These are phyloP conservation scores for Austroboletus niveus DNA, from an alignment of 1,284 basidiomycete genomes.

Conservation along the genomic window DNA sequence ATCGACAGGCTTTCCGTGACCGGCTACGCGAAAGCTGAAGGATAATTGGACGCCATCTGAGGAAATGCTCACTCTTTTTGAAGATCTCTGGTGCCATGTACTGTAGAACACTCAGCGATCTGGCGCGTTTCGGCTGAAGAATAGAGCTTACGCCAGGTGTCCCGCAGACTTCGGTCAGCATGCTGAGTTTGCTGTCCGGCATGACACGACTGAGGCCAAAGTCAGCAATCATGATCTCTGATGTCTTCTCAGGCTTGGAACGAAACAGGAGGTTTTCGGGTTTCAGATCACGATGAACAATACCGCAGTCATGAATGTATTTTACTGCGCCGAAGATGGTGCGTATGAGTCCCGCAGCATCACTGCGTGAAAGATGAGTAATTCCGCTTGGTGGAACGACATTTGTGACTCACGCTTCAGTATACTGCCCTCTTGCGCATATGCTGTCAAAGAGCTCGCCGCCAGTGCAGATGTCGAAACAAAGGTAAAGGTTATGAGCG, in stretches of 20 bases:
- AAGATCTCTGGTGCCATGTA: conserved; percentile 99
- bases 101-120: conserved; percentile 33
- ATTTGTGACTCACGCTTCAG: conserved; percentile 69
- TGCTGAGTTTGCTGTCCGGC: conserved; percentile 85
- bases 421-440: conserved; percentile 96
- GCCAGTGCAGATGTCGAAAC: conserved; percentile 96
- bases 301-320: conserved; percentile 90
- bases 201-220: conserved; percentile 91
- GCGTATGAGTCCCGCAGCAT: conserved; percentile 87
- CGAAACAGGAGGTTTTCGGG: conserved; percentile 98
- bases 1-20: conserved; percentile 95
- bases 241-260: conserved; percentile 79
- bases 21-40: conserved; percentile 47
- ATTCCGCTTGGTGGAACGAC: conserved; percentile 2
- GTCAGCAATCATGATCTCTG: conserved; percentile 96
- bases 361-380: conserved; percentile 44
- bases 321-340: conserved; percentile 87
- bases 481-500: conserved; percentile 91
- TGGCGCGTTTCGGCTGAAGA: not conserved
- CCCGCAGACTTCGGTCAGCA: conserved; percentile 94
- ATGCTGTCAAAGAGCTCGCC: conserved; percentile 98
- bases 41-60: not conserved
- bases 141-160: conserved; percentile 66
- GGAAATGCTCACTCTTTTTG: conserved; percentile 68
- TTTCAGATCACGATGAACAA: conserved; percentile 97